Conservation (phyloP, 2,329 filamentous ascomycete genomes). For the Phyllosticta citriasiana region DNA sequence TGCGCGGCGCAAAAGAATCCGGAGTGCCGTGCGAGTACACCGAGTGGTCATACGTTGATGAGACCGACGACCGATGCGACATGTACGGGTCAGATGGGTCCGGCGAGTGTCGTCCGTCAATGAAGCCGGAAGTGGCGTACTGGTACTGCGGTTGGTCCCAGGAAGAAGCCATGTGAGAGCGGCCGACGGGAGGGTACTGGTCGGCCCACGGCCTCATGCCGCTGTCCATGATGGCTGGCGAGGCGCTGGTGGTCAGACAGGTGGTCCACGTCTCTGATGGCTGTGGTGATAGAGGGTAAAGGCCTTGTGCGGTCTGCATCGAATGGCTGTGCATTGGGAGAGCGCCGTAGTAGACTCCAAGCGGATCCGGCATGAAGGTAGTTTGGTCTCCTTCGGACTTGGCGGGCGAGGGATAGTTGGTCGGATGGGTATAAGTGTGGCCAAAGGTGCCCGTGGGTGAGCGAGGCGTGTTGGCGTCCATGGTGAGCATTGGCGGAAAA, state of each 20-base stretch:
- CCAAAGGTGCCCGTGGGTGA: conserved; percentile 2
- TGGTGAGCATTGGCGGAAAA: not conserved
- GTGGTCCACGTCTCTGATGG: conserved; percentile 23
- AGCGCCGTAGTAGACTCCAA: conserved; percentile 24
- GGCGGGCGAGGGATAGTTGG: conserved; percentile 26
- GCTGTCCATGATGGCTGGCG: conserved; percentile 20
- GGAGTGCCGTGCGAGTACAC: conserved; percentile 24
- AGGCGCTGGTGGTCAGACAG: conserved; percentile 19
- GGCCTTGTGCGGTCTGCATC: conserved; percentile 10
- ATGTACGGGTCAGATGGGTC: conserved; percentile 4
- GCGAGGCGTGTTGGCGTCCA: conserved; percentile 5
- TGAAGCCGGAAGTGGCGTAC: not conserved
- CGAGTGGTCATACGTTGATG: conserved; percentile 23
- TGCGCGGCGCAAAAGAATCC: conserved; percentile 17
- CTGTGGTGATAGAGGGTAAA: conserved; percentile 26
- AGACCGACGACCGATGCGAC: conserved; percentile 26
- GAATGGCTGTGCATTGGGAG: conserved; percentile 11
- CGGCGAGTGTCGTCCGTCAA: conserved; percentile 1
- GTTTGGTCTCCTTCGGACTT: conserved; percentile 20
- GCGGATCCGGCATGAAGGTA: conserved; percentile 20
- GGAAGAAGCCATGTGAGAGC: not conserved
- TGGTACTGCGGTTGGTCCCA: not conserved
- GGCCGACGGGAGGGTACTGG: not conserved
- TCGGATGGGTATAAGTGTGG: conserved; percentile 16
- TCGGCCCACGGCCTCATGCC: not conserved